Percentiles rank a stretch among this genome's conserved stretches.
Conservation (phyloP, 2,329 filamentous ascomycete genomes). For the Aspergillus ustus region DNA sequence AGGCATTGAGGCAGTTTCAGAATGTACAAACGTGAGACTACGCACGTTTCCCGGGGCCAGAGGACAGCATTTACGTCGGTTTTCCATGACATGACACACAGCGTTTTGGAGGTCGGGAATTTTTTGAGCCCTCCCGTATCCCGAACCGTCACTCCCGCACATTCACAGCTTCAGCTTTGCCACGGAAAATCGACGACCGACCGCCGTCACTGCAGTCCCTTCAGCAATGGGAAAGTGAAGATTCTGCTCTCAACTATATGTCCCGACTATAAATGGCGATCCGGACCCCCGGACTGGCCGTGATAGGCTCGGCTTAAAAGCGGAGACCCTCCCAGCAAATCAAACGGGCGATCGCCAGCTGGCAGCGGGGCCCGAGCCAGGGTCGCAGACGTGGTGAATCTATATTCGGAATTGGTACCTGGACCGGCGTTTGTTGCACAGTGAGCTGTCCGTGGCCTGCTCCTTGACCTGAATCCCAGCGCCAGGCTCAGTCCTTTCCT, state of each 20-base stretch:
- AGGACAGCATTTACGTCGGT: not conserved
- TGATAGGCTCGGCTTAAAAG: not conserved
- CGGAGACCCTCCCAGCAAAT: not conserved
- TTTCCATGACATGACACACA: not conserved
- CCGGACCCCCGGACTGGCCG: not conserved
- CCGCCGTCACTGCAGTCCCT: not conserved
- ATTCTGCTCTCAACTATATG: not conserved
- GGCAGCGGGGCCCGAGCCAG: too few relatives aligned
- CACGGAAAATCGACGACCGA: not conserved
- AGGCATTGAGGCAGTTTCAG: not conserved
- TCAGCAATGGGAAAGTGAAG: not conserved
- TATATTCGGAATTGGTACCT: not conserved
- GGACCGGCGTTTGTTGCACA: not conserved
- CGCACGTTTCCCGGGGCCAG: not conserved
- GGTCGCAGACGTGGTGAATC: not conserved
- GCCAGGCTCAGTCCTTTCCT: not conserved
- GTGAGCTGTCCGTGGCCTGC: not conserved
- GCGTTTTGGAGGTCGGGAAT: not conserved
- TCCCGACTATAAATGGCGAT: not conserved
- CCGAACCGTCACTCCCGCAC: not conserved
- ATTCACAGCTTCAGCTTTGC: not conserved
- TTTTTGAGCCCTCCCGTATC: not conserved
- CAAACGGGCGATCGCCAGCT: too few relatives aligned
- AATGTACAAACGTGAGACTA: not conserved
- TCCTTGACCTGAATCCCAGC: not conserved